A percentile compares a stretch with the other conserved stretches of the same genome.
phyloP scores from a whole-genome alignment of 2,329 filamentous ascomycete species.

The Pseudogymnoascus sp. region DNA sequence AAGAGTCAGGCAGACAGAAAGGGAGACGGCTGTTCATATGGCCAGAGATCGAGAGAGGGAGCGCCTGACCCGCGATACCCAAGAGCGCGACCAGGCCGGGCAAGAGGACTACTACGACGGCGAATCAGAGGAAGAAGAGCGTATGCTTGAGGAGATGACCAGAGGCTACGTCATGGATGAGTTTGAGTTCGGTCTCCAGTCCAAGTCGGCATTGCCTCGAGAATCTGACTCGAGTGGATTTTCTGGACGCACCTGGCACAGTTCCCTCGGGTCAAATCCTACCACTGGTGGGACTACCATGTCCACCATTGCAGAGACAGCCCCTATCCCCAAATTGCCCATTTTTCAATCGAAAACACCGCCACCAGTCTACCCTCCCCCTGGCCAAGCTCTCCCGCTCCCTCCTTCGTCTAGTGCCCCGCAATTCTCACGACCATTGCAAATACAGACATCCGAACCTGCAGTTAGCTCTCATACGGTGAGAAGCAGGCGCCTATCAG shows the following conservation, averaged over 20 bases:
- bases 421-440: conserved; percentile 22
- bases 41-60: conserved; percentile 53
- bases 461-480: conserved; percentile 40
- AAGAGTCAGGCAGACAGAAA: conserved; percentile 63
- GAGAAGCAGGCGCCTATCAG: conserved; percentile 69
- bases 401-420: conserved; percentile 38
- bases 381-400: conserved; percentile 26
- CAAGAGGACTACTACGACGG: conserved; percentile 56
- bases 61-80: conserved; percentile 22
- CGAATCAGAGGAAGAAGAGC: conserved; percentile 61
- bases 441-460: background rate
- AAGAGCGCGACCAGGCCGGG: conserved; percentile 19
- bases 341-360: conserved; percentile 20
- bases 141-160: conserved; percentile 80
- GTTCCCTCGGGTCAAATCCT: conserved; percentile 65
- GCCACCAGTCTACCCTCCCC: conserved; percentile 19
- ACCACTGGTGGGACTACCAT: conserved; percentile 59
- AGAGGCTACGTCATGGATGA: conserved; percentile 74
- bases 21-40: conserved; percentile 55
- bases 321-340: conserved; percentile 22
- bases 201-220: conserved; percentile 61
- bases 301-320: conserved; percentile 61
- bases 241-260: conserved; percentile 74
- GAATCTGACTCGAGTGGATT: conserved; percentile 76
- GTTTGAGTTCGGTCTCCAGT: conserved; percentile 65